These are phyloP conservation scores for Solanum boliviense DNA, from an alignment of 257 asterid species.

Conservation along the genomic window DNA sequence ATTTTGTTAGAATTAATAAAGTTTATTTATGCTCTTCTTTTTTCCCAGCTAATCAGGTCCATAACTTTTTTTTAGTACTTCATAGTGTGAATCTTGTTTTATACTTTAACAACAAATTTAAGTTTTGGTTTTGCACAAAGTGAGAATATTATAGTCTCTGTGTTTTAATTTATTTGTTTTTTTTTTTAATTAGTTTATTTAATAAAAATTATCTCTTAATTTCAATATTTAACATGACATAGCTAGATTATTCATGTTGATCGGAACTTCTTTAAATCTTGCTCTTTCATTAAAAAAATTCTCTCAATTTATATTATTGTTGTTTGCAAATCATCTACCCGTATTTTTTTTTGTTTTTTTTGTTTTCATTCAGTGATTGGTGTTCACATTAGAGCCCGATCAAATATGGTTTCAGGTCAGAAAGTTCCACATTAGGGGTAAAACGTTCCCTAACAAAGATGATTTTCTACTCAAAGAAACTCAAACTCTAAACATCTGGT, in stretches of 20 bases:
- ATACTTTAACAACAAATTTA: background rate
- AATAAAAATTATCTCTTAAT: too few relatives aligned
- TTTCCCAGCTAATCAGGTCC: constrained; percentile 16
- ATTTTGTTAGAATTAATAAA: background rate
- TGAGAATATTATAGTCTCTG: too few relatives aligned
- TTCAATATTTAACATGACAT: too few relatives aligned
- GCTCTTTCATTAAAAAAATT: too few relatives aligned
- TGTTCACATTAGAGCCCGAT: too few relatives aligned
- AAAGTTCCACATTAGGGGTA: fast-evolving
- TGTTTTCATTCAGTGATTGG: too few relatives aligned
- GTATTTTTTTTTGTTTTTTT: background rate
- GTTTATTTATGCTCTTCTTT: background rate
- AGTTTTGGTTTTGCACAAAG: background rate
- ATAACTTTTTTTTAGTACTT: background rate
- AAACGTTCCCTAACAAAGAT: background rate
- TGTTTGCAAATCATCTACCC: background rate
- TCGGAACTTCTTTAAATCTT: too few relatives aligned
- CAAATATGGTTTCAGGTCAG: too few relatives aligned
- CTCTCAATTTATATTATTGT: background rate
- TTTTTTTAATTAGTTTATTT: too few relatives aligned
- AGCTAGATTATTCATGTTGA: fast-evolving
- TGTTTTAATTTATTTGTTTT: too few relatives aligned
- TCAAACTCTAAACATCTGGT: fast-evolving
- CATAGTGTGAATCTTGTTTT: background rate
- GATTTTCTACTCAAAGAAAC: too few relatives aligned